Evolutionary conservation across 2,329 filamentous ascomycete species (phyloP).

Genomic region (Aspergillus hiratsukae): DNA sequence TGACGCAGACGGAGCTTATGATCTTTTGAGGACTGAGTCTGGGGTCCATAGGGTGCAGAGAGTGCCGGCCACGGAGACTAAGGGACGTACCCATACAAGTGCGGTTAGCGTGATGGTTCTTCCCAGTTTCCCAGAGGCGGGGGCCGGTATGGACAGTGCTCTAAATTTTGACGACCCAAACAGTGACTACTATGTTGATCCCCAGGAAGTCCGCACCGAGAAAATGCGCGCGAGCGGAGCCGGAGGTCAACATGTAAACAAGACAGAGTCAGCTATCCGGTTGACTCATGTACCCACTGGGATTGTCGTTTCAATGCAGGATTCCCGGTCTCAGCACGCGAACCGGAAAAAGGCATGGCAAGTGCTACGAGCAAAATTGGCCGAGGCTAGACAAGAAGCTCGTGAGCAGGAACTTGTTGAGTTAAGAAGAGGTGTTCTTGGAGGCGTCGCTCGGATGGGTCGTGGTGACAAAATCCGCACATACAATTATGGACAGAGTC

Average conservation of each 20-base stretch:
- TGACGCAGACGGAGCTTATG: conserved; percentile 71
- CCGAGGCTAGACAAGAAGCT: conserved; percentile 72
- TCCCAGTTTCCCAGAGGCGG: conserved; percentile 65
- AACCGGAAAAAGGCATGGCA: conserved; percentile 88
- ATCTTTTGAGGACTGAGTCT: conserved; percentile 75
- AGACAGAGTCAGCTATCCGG: conserved; percentile 91
- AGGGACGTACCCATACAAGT: conserved; percentile 88
- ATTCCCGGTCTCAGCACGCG: conserved; percentile 81
- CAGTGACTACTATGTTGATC: conserved; percentile 86
- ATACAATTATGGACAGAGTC: conserved; percentile 75
- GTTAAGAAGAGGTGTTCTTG: conserved; percentile 72
- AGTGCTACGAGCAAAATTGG: conserved; percentile 74
- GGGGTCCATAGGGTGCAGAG: conserved; percentile 95
- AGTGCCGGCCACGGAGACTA: conserved; percentile 83
- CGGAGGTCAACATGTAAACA: conserved; percentile 97
- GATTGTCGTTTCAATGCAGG: conserved; percentile 85
- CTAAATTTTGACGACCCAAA: conserved; percentile 73
- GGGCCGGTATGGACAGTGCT: conserved; percentile 48
- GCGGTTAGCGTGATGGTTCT: conserved; percentile 90
- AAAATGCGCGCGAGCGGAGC: conserved; percentile 90
- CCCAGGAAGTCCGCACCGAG: conserved; percentile 75
- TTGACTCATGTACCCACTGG: conserved; percentile 87
- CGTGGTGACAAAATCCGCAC: conserved; percentile 91
- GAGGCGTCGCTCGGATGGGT: conserved; percentile 72
- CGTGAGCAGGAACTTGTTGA: conserved; percentile 74